phyloP scores from a whole-genome alignment of 768 basidiomycete genomes.

The Termitomyces sp. region DNA sequence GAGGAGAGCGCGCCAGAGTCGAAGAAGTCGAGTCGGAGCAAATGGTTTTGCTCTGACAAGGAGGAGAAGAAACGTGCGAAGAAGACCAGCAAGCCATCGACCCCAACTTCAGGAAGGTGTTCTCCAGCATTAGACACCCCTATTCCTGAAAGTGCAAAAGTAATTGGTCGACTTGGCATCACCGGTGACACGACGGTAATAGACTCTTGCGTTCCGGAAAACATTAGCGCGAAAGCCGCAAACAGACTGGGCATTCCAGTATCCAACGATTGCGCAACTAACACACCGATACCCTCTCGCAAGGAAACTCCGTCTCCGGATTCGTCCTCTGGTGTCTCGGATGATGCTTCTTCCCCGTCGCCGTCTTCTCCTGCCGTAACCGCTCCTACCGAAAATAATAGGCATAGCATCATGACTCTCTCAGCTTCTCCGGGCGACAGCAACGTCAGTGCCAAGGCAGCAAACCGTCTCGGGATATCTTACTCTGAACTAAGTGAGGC shows the following conservation, averaged over 20 bases:
- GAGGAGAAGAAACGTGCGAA: conserved; percentile 29
- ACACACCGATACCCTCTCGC: conserved; percentile 1
- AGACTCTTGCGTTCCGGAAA: conserved; percentile 23
- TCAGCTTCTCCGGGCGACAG: conserved; percentile 9
- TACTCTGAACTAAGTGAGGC: conserved; percentile 29
- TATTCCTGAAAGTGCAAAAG: conserved; percentile 27
- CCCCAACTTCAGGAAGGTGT: conserved; percentile 20
- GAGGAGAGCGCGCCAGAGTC: conserved; percentile 22
- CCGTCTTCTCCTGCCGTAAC: neutral
- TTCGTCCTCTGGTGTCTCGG: neutral
- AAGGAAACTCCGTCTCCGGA: neutral
- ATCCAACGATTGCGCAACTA: conserved; percentile 6
- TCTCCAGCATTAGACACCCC: conserved; percentile 13
- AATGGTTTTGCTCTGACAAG: conserved; percentile 35
- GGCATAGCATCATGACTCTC: neutral
- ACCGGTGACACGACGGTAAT: conserved; percentile 19
- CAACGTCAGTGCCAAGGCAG: conserved; percentile 36
- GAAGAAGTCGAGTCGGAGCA: conserved; percentile 25
- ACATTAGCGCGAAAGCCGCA: conserved; percentile 33
- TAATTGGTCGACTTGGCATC: conserved; percentile 24
- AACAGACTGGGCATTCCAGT: conserved; percentile 32
- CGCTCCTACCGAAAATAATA: neutral
- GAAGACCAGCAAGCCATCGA: conserved; percentile 12
- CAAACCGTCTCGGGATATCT: conserved; percentile 37
- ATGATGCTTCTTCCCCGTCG: neutral